These are phyloP conservation scores for Epichloe coenophiala DNA, from an alignment of 2,329 filamentous ascomycete genomes.

Conservation along the genomic window DNA sequence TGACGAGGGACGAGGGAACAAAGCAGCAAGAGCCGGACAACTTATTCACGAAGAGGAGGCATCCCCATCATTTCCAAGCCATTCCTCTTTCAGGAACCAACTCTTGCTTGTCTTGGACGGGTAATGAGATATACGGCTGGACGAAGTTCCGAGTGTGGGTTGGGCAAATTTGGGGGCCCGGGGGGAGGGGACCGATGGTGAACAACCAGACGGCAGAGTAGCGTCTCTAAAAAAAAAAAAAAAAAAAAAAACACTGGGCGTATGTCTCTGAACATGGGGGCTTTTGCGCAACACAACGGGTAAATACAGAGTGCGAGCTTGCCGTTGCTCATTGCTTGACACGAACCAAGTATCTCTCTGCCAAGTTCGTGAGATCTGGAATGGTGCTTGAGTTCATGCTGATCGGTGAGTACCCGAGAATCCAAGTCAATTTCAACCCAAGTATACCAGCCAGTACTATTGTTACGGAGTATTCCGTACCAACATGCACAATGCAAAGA, in stretches of 20 bases:
- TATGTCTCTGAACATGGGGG: not conserved
- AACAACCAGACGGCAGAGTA: not conserved
- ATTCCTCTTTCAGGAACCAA: not conserved
- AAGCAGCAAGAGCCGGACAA: not conserved
- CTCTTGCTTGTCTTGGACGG: slow-evolving; percentile 1
- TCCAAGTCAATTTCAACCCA: too few relatives aligned
- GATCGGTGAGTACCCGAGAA: too few relatives aligned
- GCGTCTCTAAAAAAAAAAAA: not conserved
- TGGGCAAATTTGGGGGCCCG: not conserved
- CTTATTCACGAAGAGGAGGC: not conserved
- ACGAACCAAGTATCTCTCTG: not conserved
- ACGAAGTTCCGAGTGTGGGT: not conserved
- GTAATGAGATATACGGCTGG: not conserved
- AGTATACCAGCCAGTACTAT: too few relatives aligned
- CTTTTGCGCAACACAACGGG: not conserved
- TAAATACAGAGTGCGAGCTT: not conserved
- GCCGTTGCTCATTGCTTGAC: too few relatives aligned
- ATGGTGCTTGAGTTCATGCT: not conserved
- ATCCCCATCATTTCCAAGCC: not conserved
- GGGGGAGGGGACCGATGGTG: not conserved
- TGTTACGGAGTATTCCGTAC: too few relatives aligned
- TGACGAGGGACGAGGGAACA: too few relatives aligned
- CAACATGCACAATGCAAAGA: not conserved
- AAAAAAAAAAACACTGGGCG: not conserved
- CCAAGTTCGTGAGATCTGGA: not conserved